phyloP scores from a whole-genome alignment of 2,329 filamentous ascomycete species.

The Thermochaetoides dissita region DNA sequence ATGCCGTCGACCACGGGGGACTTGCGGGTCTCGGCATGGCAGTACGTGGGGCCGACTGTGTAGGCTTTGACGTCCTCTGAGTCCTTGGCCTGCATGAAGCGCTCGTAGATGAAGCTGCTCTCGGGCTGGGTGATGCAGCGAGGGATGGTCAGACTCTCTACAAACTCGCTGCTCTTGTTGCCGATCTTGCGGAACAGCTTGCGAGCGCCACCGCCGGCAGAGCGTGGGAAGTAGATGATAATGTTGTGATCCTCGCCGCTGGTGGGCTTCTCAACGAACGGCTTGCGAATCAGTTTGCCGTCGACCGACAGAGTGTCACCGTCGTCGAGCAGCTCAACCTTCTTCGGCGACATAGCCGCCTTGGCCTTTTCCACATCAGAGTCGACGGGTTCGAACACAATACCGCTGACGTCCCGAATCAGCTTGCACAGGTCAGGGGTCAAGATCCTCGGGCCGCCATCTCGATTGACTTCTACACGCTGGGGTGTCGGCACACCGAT shows the following conservation, averaged over 20 bases:
- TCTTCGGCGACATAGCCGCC: conserved; percentile 35
- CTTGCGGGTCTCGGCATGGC: conserved; percentile 92
- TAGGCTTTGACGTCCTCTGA: conserved; percentile 98
- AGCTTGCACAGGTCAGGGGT: conserved; percentile 69
- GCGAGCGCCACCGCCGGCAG: conserved; percentile 74
- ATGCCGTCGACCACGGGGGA: conserved; percentile 94
- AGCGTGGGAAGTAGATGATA: conserved; percentile 87
- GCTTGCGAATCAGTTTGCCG: conserved; percentile 67
- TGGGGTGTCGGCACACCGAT: conserved; percentile 81
- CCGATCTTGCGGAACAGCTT: conserved; percentile 93
- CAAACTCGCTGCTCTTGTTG: conserved; percentile 96
- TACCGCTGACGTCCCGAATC: conserved; percentile 65
- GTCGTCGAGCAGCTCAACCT: conserved; percentile 77
- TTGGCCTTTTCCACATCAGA: conserved; percentile 46
- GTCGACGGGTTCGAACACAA: conserved; percentile 57
- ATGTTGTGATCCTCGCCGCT: conserved; percentile 98
- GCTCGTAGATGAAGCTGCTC: conserved; percentile 90
- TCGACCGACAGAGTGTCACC: conserved; percentile 82
- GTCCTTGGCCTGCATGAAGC: conserved; percentile 93
- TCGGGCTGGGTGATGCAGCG: conserved; percentile 66
- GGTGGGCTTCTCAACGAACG: conserved; percentile 97
- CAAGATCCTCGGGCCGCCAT: conserved; percentile 71
- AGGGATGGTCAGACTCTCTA: conserved; percentile 61
- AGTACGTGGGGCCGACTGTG: conserved; percentile 83
- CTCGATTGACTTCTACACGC: conserved; percentile 79